phyloP scores from a whole-genome alignment of 106 monocot species.

The Apostasia ramifera region DNA sequence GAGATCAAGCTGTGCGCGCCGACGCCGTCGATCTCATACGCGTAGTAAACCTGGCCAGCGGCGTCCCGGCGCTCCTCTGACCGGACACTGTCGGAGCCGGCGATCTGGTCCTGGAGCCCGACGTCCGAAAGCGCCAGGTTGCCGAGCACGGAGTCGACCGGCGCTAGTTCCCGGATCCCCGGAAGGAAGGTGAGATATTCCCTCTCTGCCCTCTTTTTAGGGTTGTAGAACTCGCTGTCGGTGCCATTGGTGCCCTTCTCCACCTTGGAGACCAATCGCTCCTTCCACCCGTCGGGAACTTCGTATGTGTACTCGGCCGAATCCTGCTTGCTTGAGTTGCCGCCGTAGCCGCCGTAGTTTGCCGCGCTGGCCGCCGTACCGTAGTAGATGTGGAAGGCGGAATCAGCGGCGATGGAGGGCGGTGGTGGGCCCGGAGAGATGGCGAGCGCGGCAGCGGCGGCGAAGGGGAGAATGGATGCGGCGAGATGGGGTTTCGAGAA shows the following conservation, averaged over 20 bases:
- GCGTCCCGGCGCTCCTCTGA: conserved; percentile 45
- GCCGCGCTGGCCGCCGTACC: conserved; percentile 95
- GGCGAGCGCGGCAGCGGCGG: conserved; percentile 40
- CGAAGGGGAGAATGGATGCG: conserved; percentile 13
- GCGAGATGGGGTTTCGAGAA: conserved; percentile 14
- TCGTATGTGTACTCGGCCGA: conserved; percentile 90
- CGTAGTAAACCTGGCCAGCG: conserved; percentile 78
- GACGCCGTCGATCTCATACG: conserved; percentile 69
- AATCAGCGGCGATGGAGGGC: conserved; percentile 9
- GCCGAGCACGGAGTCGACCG: conserved; percentile 59
- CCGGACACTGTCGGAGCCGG: conserved; percentile 49
- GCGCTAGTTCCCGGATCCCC: conserved; percentile 67
- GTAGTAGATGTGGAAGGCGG: conserved; percentile 68
- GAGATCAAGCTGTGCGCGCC: conserved; percentile 73
- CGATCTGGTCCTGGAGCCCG: conserved; percentile 77
- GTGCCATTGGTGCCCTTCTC: conserved; percentile 99
- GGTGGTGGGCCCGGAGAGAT: conserved; percentile 6
- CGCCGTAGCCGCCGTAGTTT: conserved; percentile 97
- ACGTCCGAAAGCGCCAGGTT: conserved; percentile 96
- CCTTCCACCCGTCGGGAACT: conserved; percentile 88
- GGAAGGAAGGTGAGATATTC: conserved; percentile 90
- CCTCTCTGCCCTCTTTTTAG: conserved; percentile 64
- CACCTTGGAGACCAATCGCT: conserved; percentile 86
- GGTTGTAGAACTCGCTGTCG: conserved; percentile 98
- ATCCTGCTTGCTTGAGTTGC: conserved; percentile 80